Conservation (phyloP, 192 early-diverging fungal genomes). For the Phlyctochytrium planicorne region DNA sequence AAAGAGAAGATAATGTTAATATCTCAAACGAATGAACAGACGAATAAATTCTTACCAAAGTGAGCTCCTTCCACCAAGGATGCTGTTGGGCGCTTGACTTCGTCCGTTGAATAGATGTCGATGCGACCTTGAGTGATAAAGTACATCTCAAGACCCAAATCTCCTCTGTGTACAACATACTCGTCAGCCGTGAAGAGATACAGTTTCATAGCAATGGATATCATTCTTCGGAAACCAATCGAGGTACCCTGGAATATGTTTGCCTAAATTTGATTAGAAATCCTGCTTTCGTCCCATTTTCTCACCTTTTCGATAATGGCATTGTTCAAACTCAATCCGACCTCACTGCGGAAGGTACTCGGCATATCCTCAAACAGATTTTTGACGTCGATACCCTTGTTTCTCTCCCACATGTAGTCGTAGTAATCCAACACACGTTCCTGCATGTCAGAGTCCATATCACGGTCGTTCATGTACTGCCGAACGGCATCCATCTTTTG, state of each 20-base stretch:
- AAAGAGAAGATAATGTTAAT: constrained; percentile 1
- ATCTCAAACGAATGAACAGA: neutral
- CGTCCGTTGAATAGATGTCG: constrained; percentile 41
- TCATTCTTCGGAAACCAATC: constrained; percentile 46
- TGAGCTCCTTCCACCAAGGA: constrained; percentile 52
- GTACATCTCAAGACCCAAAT: constrained; percentile 52
- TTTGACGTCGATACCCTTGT: constrained; percentile 52
- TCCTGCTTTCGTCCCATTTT: neutral
- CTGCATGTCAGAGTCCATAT: constrained; percentile 56
- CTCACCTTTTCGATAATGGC: constrained; percentile 53
- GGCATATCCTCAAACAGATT: constrained; percentile 54
- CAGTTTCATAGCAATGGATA: constrained; percentile 53
- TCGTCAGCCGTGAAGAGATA: constrained; percentile 54
- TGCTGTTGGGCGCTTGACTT: constrained; percentile 35
- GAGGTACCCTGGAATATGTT: constrained; percentile 45
- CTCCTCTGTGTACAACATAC: constrained; percentile 48
- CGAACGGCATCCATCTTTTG: constrained; percentile 52
- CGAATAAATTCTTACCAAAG: constrained; percentile 38
- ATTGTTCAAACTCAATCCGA: constrained; percentile 53
- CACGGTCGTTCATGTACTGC: constrained; percentile 53
- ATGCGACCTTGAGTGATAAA: constrained; percentile 57
- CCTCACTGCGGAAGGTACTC: constrained; percentile 49
- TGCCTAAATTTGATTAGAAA: constrained; percentile 16
- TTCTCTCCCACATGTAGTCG: constrained; percentile 57
- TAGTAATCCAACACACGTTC: constrained; percentile 51